Conservation (phyloP, 306 rosid genomes). For the Quercus gilva region DNA sequence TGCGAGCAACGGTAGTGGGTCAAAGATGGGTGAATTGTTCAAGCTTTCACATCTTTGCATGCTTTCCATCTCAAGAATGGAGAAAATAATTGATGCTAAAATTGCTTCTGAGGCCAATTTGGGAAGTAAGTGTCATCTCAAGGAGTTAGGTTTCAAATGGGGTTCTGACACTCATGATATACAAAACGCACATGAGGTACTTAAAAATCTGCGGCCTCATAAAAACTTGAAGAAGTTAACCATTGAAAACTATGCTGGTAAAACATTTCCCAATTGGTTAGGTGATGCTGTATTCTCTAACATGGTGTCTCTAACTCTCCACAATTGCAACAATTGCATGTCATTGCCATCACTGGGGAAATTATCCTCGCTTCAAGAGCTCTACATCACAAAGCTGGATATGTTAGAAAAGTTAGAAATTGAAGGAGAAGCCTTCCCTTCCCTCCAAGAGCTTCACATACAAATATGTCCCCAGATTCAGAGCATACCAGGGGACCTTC, state of each 20-base stretch:
- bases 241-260: background rate
- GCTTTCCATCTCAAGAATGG: background rate
- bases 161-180: no score
- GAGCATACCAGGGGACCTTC: no score
- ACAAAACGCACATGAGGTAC: fast-evolving
- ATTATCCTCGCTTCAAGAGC: background rate
- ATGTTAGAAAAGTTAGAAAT: background rate
- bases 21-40: background rate
- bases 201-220: background rate
- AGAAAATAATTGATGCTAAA: background rate
- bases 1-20: background rate
- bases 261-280: background rate
- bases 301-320: background rate
- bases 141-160: background rate
- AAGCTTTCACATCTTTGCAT: background rate
- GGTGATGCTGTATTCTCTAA: background rate
- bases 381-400: background rate
- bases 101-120: background rate
- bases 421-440: background rate
- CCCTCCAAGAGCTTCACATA: background rate
- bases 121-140: background rate
- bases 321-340: background rate
- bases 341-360: slow-evolving; percentile 7
- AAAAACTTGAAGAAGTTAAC: background rate
- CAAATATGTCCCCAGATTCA: background rate